Percentiles rank a stretch among this genome's conserved stretches.
These are phyloP conservation scores for Aspergillus piperis DNA, from an alignment of 2,329 filamentous ascomycete species.

Conservation along the genomic window DNA sequence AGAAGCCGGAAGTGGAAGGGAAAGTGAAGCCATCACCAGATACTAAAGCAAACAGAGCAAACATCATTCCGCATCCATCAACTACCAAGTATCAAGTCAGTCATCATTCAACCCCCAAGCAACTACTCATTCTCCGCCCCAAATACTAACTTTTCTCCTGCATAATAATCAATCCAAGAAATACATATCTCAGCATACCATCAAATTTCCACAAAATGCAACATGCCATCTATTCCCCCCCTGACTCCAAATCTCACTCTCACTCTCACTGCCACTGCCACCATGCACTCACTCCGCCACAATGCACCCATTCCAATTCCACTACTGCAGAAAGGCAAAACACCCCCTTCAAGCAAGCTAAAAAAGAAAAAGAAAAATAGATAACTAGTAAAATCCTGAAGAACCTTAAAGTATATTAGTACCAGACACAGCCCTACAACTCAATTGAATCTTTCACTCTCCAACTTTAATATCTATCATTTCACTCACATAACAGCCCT, in stretches of 20 bases:
- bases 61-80: not conserved
- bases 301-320: not conserved
- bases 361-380: too few species aligned
- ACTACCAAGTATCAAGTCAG: not conserved
- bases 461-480: too few species aligned
- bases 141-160: not conserved
- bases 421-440: not conserved
- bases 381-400: too few species aligned
- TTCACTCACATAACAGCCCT: not conserved
- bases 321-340: not conserved
- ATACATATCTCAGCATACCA: not conserved
- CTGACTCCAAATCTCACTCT: not conserved
- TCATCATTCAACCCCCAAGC: not conserved
- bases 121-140: not conserved
- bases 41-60: constrained; percentile 12
- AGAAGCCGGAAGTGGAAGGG: constrained; percentile 22
- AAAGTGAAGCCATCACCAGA: not conserved
- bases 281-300: constrained; percentile 10
- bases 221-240: not conserved
- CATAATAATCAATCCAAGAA: too few species aligned
- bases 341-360: not conserved
- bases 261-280: not conserved
- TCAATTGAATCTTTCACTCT: not conserved
- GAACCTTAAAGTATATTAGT: too few species aligned
- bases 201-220: not conserved